Conservation (phyloP, 2,329 filamentous ascomycete genomes). For the Colletotrichum orbiculare region DNA sequence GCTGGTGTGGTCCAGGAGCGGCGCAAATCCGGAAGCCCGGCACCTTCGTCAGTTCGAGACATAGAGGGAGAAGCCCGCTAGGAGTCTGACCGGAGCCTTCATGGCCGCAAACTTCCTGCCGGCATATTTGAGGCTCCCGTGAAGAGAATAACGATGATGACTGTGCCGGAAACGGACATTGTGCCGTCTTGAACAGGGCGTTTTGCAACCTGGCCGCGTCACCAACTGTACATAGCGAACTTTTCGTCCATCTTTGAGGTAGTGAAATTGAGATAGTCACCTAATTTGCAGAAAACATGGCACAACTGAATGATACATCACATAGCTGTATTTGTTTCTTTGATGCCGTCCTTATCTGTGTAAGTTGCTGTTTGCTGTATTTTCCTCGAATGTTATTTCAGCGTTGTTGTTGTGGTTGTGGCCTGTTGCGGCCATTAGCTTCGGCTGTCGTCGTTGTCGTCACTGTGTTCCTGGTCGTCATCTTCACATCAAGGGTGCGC, state of each 20-base stretch:
- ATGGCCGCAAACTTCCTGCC: not conserved
- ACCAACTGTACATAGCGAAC: not conserved
- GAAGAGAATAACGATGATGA: not conserved
- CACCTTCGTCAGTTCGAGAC: constrained; percentile 32
- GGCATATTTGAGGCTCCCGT: not conserved
- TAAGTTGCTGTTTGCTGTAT: too few species aligned
- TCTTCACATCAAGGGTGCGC: too few species aligned
- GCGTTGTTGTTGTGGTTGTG: too few species aligned
- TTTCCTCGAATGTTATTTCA: too few species aligned
- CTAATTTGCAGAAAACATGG: too few species aligned
- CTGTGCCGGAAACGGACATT: constrained; percentile 21
- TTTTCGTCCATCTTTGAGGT: too few species aligned
- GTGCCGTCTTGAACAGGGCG: not conserved
- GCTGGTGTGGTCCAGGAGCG: constrained; percentile 39
- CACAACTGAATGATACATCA: too few species aligned
- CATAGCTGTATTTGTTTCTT: not conserved
- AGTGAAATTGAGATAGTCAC: too few species aligned
- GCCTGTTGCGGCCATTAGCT: too few species aligned
- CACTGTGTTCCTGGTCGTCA: too few species aligned
- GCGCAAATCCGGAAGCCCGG: constrained; percentile 48
- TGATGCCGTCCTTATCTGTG: too few species aligned
- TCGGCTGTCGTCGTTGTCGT: not conserved
- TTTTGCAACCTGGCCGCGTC: constrained; percentile 7
- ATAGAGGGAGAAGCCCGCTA: constrained; percentile 22
- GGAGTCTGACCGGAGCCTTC: not conserved